These are phyloP conservation scores for Ogataea ganodermae DNA, from an alignment of 805 yeast genomes.

Conservation along the genomic window DNA sequence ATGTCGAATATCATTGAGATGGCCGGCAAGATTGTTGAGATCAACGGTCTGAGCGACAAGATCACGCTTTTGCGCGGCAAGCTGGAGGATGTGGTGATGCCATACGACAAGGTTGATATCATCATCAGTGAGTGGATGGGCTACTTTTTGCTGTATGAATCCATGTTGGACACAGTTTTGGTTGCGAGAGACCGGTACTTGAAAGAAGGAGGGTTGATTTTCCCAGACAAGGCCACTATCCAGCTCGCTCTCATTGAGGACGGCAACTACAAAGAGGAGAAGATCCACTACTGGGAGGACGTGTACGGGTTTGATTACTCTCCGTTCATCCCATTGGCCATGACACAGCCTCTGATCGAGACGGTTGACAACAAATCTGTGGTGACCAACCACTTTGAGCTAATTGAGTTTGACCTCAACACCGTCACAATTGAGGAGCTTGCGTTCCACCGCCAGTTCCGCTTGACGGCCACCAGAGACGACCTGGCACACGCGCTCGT, in stretches of 20 bases:
- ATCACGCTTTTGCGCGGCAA: slow-evolving; percentile 90
- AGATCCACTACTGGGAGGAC: slow-evolving; percentile 92
- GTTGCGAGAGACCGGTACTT: slow-evolving; percentile 91
- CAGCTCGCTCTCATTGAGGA: slow-evolving; percentile 92
- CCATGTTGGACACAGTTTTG: slow-evolving; percentile 95
- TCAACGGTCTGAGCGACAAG: slow-evolving; percentile 83
- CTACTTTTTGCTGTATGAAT: slow-evolving; percentile 90
- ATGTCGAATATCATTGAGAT: slow-evolving; percentile 94
- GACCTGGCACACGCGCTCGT: slow-evolving; percentile 87
- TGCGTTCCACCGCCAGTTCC: slow-evolving; percentile 71
- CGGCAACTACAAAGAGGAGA: slow-evolving; percentile 86
- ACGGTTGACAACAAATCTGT: slow-evolving; percentile 79
- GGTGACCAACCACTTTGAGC: slow-evolving; percentile 67
- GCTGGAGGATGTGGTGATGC: slow-evolving; percentile 87
- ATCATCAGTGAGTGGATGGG: slow-evolving; percentile 99
- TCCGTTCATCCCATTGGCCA: slow-evolving; percentile 83
- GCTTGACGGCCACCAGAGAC: slow-evolving; percentile 69
- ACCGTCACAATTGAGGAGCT: slow-evolving; percentile 83
- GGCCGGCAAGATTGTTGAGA: slow-evolving; percentile 85
- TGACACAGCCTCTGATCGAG: slow-evolving; percentile 94
- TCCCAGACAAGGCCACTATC: slow-evolving; percentile 93
- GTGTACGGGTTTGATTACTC: slow-evolving; percentile 96
- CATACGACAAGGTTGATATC: slow-evolving; percentile 87
- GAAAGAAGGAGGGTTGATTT: slow-evolving; percentile 80
- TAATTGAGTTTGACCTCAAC: slow-evolving; percentile 85